Evolutionary conservation across 2,329 filamentous ascomycete genomes (phyloP), one percentile per base, ranked within the genome.

Genomic region (Xylariaceae sp.): DNA sequence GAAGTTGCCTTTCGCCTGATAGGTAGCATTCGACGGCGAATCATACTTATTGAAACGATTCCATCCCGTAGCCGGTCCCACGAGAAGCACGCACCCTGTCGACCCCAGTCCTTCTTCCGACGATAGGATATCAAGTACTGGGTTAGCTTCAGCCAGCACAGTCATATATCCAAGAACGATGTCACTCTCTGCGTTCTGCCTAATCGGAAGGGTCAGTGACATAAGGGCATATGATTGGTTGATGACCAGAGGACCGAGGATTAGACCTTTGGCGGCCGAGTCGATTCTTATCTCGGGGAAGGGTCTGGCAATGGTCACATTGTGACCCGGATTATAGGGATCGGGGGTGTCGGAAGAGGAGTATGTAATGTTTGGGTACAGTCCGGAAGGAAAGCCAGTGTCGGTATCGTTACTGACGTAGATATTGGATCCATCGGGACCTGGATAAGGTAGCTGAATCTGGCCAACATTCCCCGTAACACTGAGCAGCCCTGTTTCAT

Each of bases 131-230:
- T 73, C 63, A n/a, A 81, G 67, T 3, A 93, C 69, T 2, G 84
- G 73, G 3, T 68, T 66, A 2, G 83, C 83, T 42, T 86, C 78
- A 41, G 86, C 76, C n/a, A 95, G 71, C 2, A 91, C 68, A 1
- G 89, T 95, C 68, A 95, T 77, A 69, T 89, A 95, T 2, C 88
- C 90, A 4, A 95, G 71, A 1, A 91, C 77, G 47, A 85, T 81
- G 3, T 67, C 67, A 32, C 65, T 61, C 2, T 75, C 74, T 2
- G 73, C 72, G 50, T 83, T 85, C 58, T 85, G 81, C 45, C 87
- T 76, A 39, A 96, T 79, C 0, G 89, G 87, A 13, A 91, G 66
- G 0, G 89, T 95, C 44, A 95, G 70, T 2, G 89, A 95, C 11
- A 95, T 61, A 9, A 96, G 68, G 17, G 87, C 86, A 49, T 85